Base-by-base conservation (phyloP, 148 eudicot genomes). In the Polygonum aviculare region DNA sequence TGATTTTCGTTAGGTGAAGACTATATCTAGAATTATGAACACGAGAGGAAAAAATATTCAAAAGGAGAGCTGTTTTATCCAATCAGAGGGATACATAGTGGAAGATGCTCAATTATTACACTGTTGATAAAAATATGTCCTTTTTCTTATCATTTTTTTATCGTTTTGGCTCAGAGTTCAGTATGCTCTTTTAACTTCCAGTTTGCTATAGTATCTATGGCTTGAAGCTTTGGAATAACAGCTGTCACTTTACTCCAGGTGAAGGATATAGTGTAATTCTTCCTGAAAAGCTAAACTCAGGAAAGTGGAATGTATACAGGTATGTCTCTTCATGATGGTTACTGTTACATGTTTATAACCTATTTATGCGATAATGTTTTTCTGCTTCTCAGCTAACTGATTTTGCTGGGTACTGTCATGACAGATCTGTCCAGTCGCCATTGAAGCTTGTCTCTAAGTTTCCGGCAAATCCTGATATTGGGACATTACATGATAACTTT, bases 291-390 rank as follows among this genome's bases (percentile, higher is more conserved):
- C 83, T 94, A 85, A 88, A 94, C 48, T 84, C 87, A 36, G 98
- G 97, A 82, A 94, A 91, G 76, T 94, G 98, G 98, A 90, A 94
- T 82, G 98, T 94, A 19, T 91, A 94, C 88, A 87, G 98, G 98
- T 94, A 70, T 41, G 73, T 76, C 35, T 77, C 76, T 72, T 73
- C 76, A 33, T 71, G 62, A 70, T 69, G 72, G 19, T n/a, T 39
- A 21, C 76, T 40, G 45, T n/a, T 57, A 63, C 49, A 19, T 51
- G 15, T 4, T 15, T 73, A 45, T 75, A n/a, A 45, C 48, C 69
- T n/a, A 49, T 49, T 41, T 72, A 22, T 15, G 18, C 50, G 16
- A n/a, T 67, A 40, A 67, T 67, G 10, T 15, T 67, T 51, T 1
- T 39, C 76, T 19, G 3, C 57, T 26, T 10, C 10, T 72, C 35